Evolutionary conservation across 108 stramenopile genomes (phyloP).

Genomic region (Mayamaea pseudoterrestris): DNA sequence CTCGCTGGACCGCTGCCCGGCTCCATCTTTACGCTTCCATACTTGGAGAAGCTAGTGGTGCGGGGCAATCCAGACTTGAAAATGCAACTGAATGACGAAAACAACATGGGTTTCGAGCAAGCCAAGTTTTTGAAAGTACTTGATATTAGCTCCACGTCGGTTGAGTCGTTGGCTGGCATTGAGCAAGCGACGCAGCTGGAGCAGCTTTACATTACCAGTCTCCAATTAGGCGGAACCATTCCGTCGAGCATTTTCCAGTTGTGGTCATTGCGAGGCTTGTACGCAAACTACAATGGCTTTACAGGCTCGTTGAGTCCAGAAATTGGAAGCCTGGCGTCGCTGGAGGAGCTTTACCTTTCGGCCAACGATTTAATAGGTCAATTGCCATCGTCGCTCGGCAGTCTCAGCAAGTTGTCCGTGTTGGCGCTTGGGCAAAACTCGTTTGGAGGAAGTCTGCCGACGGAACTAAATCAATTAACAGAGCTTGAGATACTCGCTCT

Average conservation of each 20-base stretch:
- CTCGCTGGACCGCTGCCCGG: background rate
- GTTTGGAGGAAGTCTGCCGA: constrained; percentile 14
- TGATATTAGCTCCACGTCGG: background rate
- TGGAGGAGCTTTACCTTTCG: constrained; percentile 15
- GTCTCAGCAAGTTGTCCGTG: constrained; percentile 13
- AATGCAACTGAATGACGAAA: background rate
- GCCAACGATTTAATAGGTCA: constrained; percentile 44
- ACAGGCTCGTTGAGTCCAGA: constrained; percentile 33
- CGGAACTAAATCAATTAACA: constrained; percentile 7
- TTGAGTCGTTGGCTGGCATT: background rate
- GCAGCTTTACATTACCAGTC: background rate
- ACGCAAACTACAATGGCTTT: constrained; percentile 24
- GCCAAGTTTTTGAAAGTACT: constrained; percentile 1
- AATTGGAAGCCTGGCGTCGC: constrained; percentile 19
- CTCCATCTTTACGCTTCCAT: too few species aligned
- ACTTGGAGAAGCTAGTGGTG: background rate
- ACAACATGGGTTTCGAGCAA: background rate
- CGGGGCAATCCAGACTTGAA: background rate
- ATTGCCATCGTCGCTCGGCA: constrained; percentile 23
- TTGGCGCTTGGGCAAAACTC: constrained; percentile 33
- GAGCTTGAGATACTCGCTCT: constrained; percentile 1
- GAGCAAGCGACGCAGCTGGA: constrained; percentile 6
- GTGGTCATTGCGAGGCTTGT: constrained; percentile 3
- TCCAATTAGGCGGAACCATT: constrained; percentile 11
- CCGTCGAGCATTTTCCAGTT: constrained; percentile 13